Evolutionary conservation across 441 rosid species (phyloP), one percentile per base, ranked within the genome.

Genomic region (Brassica balearica): DNA sequence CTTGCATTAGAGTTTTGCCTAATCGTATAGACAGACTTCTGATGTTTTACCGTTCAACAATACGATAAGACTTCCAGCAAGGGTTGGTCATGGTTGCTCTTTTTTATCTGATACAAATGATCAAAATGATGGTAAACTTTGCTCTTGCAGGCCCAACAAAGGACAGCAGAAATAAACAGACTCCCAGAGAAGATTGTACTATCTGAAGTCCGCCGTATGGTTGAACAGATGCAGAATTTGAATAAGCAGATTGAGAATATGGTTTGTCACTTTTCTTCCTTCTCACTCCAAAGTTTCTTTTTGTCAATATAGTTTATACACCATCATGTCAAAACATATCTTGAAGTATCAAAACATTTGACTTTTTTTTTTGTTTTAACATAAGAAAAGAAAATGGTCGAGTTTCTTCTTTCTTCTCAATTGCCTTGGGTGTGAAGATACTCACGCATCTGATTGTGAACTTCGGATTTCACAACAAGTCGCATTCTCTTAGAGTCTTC

Each of bases 401-500:
- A 59, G 32, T 8, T 73, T 62, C 38, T 12, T 32, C 29, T 61
- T 15, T 61, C 23, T 69, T 75, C 51, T 71, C 67, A 72, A 82
- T 84, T 85, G 83, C 71, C 89, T 69, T 86, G 93, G 65, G 82
- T 81, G 7, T 89, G 94, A 75, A 92, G 90, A 78, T 82, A 89
- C 76, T 92, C 92, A 34, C 93, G 85, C 95, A 92, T 90, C 67
- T 90, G 80, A 76, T 74, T 79, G 85, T 94, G 97, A 78, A 90
- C 74, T 72, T 94, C 96, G 25, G 96, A 87, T 84, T 89, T 94
- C 11, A 88, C 96, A 38, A 83, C 83, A 72, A 94, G 79, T 6
- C 89, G 86, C 98, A 92, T 94, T 71, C 80, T 91, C 86, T 91
- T 90, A 3, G 97, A 82, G 82, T 94, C 97, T 80, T 94, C 97